Conservation (phyloP, 148 eudicot genomes). For the Silene conica region DNA sequence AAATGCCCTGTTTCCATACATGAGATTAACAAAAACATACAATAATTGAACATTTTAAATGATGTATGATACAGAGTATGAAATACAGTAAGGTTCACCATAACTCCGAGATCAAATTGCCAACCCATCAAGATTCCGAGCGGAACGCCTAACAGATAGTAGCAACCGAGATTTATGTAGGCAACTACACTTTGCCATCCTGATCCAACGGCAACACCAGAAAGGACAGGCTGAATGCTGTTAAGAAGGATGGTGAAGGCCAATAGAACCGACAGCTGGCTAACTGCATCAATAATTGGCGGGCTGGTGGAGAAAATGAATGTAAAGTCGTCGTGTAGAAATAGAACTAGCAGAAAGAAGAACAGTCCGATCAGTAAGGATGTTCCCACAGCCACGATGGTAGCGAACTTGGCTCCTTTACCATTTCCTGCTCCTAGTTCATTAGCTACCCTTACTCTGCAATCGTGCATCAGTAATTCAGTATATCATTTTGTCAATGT, state of each 20-base stretch:
- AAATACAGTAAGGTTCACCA: no score
- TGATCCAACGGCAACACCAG: slow-evolving; percentile 53
- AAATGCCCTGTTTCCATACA: slow-evolving; percentile 34
- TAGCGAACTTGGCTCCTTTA: slow-evolving; percentile 62
- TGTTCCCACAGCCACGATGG: slow-evolving; percentile 43
- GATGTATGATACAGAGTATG: background rate
- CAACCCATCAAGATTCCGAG: slow-evolving; percentile 6
- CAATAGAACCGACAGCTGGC: slow-evolving; percentile 39
- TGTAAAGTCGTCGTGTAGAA: slow-evolving; percentile 43
- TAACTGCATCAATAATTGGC: slow-evolving; percentile 39
- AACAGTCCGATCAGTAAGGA: slow-evolving; percentile 40
- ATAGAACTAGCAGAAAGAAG: slow-evolving; percentile 38
- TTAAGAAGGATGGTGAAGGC: slow-evolving; percentile 61
- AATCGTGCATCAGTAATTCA: slow-evolving; percentile 6
- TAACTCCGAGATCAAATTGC: background rate
- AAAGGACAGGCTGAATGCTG: slow-evolving; percentile 60
- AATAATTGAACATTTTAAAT: no score
- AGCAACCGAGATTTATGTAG: background rate
- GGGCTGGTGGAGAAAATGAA: slow-evolving; percentile 43
- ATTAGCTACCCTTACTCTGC: slow-evolving; percentile 58
- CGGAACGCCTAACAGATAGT: background rate
- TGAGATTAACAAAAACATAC: no score
- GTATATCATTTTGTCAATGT: no score
- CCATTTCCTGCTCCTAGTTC: slow-evolving; percentile 68
- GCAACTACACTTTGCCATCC: slow-evolving; percentile 35